These are phyloP conservation scores for Chimonanthus praecox DNA, from an alignment of 164 flowering plant species.

Conservation along the genomic window DNA sequence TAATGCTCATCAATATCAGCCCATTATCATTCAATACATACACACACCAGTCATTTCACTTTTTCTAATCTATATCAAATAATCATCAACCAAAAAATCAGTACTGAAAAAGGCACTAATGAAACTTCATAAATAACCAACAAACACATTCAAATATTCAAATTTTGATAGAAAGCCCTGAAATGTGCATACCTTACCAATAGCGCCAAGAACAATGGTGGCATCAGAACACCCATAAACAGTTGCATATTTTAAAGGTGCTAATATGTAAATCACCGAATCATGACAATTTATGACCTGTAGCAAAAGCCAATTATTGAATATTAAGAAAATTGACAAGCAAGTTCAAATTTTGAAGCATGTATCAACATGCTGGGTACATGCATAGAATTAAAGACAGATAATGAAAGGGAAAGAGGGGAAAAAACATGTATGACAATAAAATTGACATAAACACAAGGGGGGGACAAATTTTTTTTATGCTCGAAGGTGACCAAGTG, in stretches of 20 bases:
- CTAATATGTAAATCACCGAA: constrained; percentile 81
- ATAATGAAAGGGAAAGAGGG: background rate
- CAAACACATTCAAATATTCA: background rate
- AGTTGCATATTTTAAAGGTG: constrained; percentile 89
- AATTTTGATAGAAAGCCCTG: background rate
- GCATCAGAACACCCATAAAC: constrained; percentile 97
- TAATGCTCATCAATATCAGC: background rate
- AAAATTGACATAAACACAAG: background rate
- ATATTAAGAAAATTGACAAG: background rate
- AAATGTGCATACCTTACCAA: constrained; percentile 72
- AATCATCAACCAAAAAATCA: background rate
- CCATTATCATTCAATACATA: too few relatives aligned
- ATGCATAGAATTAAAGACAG: background rate
- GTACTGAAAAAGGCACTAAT: background rate
- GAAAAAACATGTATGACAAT: too few relatives aligned
- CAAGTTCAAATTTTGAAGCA: background rate
- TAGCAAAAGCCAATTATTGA: constrained; percentile 6
- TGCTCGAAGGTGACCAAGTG: too few relatives aligned
- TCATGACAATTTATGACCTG: constrained; percentile 96
- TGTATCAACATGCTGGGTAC: background rate
- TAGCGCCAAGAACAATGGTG: constrained; percentile 92
- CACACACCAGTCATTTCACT: background rate
- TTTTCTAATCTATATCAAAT: background rate
- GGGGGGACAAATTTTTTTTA: too few relatives aligned
- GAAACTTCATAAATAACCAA: background rate